Base-by-base conservation (phyloP, 2,329 filamentous ascomycete genomes). In the Ophiostoma himal-ulmi region DNA sequence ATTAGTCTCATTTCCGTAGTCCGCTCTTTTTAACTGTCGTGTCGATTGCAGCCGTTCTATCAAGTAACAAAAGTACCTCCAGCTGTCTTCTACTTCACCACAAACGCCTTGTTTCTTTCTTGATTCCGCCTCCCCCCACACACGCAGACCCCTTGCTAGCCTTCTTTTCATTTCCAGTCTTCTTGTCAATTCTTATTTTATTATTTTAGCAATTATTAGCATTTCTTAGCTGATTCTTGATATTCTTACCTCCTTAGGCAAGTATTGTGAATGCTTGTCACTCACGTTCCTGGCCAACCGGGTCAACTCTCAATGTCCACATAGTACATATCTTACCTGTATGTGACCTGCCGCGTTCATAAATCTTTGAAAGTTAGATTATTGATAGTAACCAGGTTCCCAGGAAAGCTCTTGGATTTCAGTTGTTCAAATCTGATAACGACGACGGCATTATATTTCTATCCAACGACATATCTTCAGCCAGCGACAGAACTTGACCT, bases 261-360 rank as follows among this genome's bases (percentile, higher is more conserved):
- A 60, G 57, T 57, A 26, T 60, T 60, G 57, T 60, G n/a, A 57
- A 57, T 60, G 57, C 57, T 60, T 60, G 57, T 60, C 26, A 60
- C 26, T 26, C 57, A 60, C 57, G 57, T 60, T 60, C 57, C 57
- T 20, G 22, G n/a, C 52, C 52, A 57, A 20, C 44, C 5, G 44
- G 37, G 44, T 7, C 17, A 57, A 57, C 52, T 22, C 52, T 22
- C n/a, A 22, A 57, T 2, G 52, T 11, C n/a, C 52, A 57, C 7
- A n/a, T 22, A 48, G 0, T 48, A 48, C 44, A 57, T 57, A 57
- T 26, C 22, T 22, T 60, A 60, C 26, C 34, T 60, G 57, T 60
- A 60, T 34, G 57, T 13, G 20, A 20, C 57, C 57, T 60, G 26
- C n/a, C 26, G 54, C 54, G 54, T 60, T 60, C 54, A 26, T 60